Conservation (phyloP, 2,329 filamentous ascomycete species). For the Trichophyton simii region DNA sequence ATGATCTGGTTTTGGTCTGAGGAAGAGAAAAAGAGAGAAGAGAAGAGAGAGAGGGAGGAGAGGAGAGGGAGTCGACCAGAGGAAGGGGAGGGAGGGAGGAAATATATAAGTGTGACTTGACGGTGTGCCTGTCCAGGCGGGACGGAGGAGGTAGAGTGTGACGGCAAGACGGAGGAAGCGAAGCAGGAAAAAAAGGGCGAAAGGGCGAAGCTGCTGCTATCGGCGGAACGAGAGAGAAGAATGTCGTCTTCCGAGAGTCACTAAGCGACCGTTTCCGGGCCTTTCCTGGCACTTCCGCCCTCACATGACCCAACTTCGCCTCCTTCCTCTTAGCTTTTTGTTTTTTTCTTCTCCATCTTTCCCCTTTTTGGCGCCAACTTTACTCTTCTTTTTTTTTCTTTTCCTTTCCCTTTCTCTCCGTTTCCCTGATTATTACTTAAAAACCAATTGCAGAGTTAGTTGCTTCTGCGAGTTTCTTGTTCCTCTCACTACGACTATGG, state of each 20-base stretch:
- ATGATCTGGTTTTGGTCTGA: neutral
- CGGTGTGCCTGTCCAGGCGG: neutral
- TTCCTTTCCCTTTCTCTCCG: too few relatives aligned
- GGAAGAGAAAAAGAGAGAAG: too few relatives aligned
- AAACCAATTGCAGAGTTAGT: neutral
- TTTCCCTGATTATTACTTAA: neutral
- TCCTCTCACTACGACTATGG: neutral
- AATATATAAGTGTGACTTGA: neutral
- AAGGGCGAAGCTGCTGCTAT: neutral
- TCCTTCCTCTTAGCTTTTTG: neutral
- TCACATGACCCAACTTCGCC: conserved; percentile 9
- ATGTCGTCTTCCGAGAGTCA: neutral
- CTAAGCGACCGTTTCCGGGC: conserved; percentile 11
- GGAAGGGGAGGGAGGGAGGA: neutral
- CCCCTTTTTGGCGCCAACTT: neutral
- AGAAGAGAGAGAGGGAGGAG: neutral
- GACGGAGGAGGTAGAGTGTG: neutral
- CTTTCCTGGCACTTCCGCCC: conserved; percentile 6
- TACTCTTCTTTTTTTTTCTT: neutral
- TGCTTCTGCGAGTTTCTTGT: neutral
- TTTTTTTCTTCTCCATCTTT: neutral
- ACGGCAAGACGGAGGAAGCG: neutral
- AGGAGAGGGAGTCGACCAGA: neutral
- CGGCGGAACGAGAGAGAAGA: neutral
- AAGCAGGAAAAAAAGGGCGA: neutral